Base-by-base conservation (phyloP, 2,329 filamentous ascomycete genomes). In the Aspergillus arachidicola region DNA sequence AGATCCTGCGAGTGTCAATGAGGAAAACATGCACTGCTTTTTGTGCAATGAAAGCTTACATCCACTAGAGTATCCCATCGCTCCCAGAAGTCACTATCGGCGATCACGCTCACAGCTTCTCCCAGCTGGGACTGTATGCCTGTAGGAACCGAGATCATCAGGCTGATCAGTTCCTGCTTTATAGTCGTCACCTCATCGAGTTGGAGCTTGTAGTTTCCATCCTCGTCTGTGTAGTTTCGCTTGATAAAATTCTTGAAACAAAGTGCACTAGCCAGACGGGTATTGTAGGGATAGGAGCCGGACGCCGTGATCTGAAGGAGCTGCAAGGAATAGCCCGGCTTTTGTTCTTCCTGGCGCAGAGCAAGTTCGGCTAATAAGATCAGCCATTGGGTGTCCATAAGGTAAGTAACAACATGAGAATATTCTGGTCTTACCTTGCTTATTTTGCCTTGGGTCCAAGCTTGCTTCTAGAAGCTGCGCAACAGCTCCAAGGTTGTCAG, bases 231-330 rank as follows among this genome's bases (percentile, higher is more conserved):
- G 88, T 96, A 99, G 83, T 93, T 95, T 75, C 91, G 88, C 79
- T 91, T 91, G 75, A 99, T 93, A 79, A 97, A 96, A 83, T 99
- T 99, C 82, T 99, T 99, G 87, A 99, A 99, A 82, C 92, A 95
- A 64, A 99, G 85, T 32, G 95, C 92, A 72, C 91, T 92, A 7
- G 94, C 88, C 48, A 99, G 88, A 66, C 95, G 89, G 65, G 92
- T 95, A 72, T 92, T 94, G 68, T 85, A 81, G 46, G 92, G 89
- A 67, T 91, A 87, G 48, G 86, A 82, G 62, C 89, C 87, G 69
- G 90, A 88, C 67, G 91, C 92, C 72, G 97, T 93, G 75, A 98
- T 96, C 72, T 94, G 93, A 58, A 99, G 90, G 60, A 99, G 88
- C 60, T 86, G 85, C 58, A 98, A 85, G 19, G 94, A 96, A 83